Percentiles rank a stretch among this genome's conserved stretches.
These are phyloP conservation scores for Cenococcum geophilum DNA, from an alignment of 495 filamentous ascomycete species.

Conservation along the genomic window DNA sequence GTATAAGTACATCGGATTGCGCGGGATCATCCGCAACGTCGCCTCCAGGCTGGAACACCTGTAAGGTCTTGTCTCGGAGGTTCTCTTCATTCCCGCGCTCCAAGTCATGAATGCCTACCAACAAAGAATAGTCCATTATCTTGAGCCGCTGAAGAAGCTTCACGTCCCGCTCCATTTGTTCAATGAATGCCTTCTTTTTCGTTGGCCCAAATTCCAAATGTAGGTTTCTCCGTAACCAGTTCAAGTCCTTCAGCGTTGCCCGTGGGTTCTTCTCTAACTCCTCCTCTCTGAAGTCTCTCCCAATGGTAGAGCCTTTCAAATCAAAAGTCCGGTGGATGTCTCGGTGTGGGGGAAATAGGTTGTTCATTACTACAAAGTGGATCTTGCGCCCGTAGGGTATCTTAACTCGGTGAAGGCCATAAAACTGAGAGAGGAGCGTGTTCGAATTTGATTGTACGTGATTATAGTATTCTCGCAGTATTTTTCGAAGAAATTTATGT, in stretches of 20 bases:
- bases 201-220: conserved; percentile 80
- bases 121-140: conserved; percentile 98
- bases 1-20: conserved; percentile 61
- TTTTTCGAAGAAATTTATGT: conserved; percentile 89
- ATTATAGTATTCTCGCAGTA: conserved; percentile 87
- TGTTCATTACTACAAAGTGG: conserved; percentile 99
- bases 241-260: conserved; percentile 92
- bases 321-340: conserved; percentile 98
- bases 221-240: conserved; percentile 84
- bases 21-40: conserved; percentile 47
- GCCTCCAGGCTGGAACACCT: conserved; percentile 91
- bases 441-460: conserved; percentile 92
- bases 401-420: conserved; percentile 95
- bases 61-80: conserved; percentile 85
- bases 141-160: conserved; percentile 74
- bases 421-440: conserved; percentile 95
- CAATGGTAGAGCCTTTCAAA: conserved; percentile 94
- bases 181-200: conserved; percentile 79
- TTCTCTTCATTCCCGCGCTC: conserved; percentile 90
- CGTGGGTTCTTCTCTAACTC: conserved; percentile 81
- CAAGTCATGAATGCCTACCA: conserved; percentile 90
- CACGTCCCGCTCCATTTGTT: conserved; percentile 84
- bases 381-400: conserved; percentile 98
- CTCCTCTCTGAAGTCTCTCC: conserved; percentile 83
- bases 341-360: conserved; percentile 92